Conservation (phyloP, 768 basidiomycete species). For the Lentinula edodes region DNA sequence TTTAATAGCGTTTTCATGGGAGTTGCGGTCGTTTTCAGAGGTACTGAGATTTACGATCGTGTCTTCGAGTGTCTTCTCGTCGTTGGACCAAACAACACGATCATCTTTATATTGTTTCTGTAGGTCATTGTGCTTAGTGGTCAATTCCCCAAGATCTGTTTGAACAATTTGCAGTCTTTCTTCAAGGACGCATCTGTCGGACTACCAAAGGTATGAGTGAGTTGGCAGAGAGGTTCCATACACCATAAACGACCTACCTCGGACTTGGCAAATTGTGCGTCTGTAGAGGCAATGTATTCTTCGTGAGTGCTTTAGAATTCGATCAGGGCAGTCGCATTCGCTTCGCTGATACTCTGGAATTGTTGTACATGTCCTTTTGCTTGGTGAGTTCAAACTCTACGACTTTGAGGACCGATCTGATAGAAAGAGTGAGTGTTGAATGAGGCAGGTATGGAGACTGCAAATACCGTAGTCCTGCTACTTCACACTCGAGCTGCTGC, state of each 20-base stretch:
- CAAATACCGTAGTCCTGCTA: slow-evolving; percentile 73
- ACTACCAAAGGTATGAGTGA: slow-evolving; percentile 30
- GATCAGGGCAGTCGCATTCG: slow-evolving; percentile 72
- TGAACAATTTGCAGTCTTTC: slow-evolving; percentile 53
- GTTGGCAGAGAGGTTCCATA: background rate
- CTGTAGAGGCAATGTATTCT: slow-evolving; percentile 70
- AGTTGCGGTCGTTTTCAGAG: slow-evolving; percentile 61
- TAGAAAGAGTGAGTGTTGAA: background rate
- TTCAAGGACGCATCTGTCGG: slow-evolving; percentile 57
- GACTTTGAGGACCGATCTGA: slow-evolving; percentile 69
- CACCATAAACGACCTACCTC: slow-evolving; percentile 44
- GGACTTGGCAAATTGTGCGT: slow-evolving; percentile 58
- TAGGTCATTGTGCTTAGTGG: slow-evolving; percentile 47
- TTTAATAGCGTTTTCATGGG: slow-evolving; percentile 62
- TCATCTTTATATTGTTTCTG: slow-evolving; percentile 66
- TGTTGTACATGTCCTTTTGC: slow-evolving; percentile 74
- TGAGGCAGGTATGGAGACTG: background rate
- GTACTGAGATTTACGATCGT: slow-evolving; percentile 76
- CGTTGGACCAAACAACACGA: slow-evolving; percentile 63
- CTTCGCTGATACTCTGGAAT: slow-evolving; percentile 81
- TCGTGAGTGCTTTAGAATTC: slow-evolving; percentile 70
- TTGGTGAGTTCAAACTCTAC: slow-evolving; percentile 71
- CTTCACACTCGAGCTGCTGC: slow-evolving; percentile 77
- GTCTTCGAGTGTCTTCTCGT: slow-evolving; percentile 79
- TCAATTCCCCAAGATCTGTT: slow-evolving; percentile 46